Conservation (phyloP, 306 rosid genomes). For the Fragaria vesca region DNA sequence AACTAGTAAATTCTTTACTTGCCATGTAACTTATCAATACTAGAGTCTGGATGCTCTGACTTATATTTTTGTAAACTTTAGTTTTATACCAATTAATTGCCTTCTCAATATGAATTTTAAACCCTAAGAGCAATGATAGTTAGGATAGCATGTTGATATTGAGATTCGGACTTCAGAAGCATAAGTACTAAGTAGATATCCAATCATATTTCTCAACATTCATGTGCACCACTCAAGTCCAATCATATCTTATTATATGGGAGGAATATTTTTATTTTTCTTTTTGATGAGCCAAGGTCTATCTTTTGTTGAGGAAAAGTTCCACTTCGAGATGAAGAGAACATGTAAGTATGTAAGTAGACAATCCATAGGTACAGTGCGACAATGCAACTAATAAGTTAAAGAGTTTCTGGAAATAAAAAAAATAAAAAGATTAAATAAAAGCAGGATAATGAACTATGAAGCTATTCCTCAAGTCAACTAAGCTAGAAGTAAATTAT, state of each 20-base stretch:
- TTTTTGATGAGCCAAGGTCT: neutral
- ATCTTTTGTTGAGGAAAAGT: neutral
- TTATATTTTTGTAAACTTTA: neutral
- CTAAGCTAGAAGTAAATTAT: neutral
- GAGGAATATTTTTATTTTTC: neutral
- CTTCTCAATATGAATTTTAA: neutral
- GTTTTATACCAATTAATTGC: neutral
- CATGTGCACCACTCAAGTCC: conserved; percentile 5
- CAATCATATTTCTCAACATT: neutral
- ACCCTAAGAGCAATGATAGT: neutral
- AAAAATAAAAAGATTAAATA: neutral
- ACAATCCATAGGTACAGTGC: neutral
- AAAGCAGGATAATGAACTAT: neutral
- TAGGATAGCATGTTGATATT: neutral
- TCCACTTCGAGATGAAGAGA: neutral
- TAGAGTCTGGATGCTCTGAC: neutral
- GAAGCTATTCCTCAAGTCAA: conserved; percentile 1
- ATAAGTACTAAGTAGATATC: neutral
- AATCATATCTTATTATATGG: neutral
- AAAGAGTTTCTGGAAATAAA: neutral
- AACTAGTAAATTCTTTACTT: neutral
- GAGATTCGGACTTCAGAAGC: neutral
- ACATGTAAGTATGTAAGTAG: neutral
- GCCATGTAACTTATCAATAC: neutral
- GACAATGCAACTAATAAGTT: neutral